phyloP scores from a whole-genome alignment of 129 eudicot genomes.

The Flaveria ramosissima region DNA sequence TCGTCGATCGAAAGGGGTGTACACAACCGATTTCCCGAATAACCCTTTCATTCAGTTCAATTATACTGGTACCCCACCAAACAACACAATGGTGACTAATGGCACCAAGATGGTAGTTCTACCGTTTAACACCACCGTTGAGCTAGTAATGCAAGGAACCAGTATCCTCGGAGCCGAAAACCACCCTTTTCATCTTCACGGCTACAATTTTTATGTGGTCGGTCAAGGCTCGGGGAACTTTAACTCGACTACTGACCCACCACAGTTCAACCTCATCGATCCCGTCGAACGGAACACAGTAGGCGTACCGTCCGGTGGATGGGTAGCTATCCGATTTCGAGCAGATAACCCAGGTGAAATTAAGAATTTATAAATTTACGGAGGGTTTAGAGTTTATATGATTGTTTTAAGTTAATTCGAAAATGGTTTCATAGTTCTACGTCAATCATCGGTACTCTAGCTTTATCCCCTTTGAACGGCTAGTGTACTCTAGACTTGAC shows the following conservation, averaged over 20 bases:
- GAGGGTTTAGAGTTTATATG: no score
- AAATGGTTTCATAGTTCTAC: no score
- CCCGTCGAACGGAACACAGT: slow-evolving; percentile 67
- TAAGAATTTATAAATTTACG: no score
- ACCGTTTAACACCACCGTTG: slow-evolving; percentile 59
- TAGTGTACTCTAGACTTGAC: no score
- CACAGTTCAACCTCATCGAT: slow-evolving; percentile 57
- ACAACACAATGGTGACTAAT: slow-evolving; percentile 52
- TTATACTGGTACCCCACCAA: slow-evolving; percentile 70
- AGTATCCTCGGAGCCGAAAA: slow-evolving; percentile 63
- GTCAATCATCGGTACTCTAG: no score
- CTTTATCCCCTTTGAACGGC: no score
- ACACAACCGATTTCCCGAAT: slow-evolving; percentile 55
- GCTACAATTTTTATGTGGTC: slow-evolving; percentile 51
- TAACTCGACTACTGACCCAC: slow-evolving; percentile 52
- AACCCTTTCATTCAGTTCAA: slow-evolving; percentile 48
- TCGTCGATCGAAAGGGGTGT: slow-evolving; percentile 44
- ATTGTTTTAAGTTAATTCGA: no score
- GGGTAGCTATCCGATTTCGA: slow-evolving; percentile 69
- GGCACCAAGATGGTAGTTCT: slow-evolving; percentile 60
- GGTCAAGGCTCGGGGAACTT: slow-evolving; percentile 80
- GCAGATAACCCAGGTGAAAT: slow-evolving; percentile 67
- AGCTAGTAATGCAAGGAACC: slow-evolving; percentile 68
- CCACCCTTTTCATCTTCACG: slow-evolving; percentile 74
- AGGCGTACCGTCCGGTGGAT: slow-evolving; percentile 74